Evolutionary conservation across 2,329 filamentous ascomycete species (phyloP).

Genomic region (Davidsoniella australis): DNA sequence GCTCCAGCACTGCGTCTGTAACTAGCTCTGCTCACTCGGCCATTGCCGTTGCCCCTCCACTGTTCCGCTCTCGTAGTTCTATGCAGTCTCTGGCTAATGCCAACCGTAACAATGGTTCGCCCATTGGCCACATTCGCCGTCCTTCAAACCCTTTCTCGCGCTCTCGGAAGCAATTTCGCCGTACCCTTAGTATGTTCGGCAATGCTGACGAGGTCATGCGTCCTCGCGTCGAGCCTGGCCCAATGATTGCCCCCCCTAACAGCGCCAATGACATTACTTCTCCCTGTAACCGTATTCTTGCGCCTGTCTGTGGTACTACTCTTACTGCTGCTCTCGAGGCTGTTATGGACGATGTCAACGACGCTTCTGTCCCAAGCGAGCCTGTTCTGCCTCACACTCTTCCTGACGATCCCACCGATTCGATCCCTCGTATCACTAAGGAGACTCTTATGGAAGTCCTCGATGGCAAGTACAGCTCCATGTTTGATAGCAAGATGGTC

Average conservation of each 20-base stretch:
- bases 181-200: conserved; percentile 97
- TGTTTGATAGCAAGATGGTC: conserved; percentile 68
- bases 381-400: conserved; percentile 72
- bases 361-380: conserved; percentile 36
- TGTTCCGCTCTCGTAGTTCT: conserved; percentile 22
- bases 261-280: not conserved
- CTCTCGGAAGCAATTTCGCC: conserved; percentile 73
- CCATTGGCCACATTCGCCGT: conserved; percentile 57
- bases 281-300: not conserved
- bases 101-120: conserved; percentile 38
- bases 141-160: conserved; percentile 54
- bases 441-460: conserved; percentile 73
- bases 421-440: conserved; percentile 71
- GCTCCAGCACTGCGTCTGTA: conserved; percentile 16
- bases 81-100: conserved; percentile 5
- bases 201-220: conserved; percentile 76
- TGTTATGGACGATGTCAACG: conserved; percentile 64
- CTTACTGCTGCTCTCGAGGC: conserved; percentile 38
- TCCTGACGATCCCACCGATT: conserved; percentile 63
- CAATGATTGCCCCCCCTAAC: conserved; percentile 15
- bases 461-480: conserved; percentile 61
- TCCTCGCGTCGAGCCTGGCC: conserved; percentile 35
- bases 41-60: conserved; percentile 34
- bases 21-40: not conserved
- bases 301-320: conserved; percentile 22